These are phyloP conservation scores for Crassisporium funariophilum DNA, from an alignment of 768 basidiomycete species.

Conservation along the genomic window DNA sequence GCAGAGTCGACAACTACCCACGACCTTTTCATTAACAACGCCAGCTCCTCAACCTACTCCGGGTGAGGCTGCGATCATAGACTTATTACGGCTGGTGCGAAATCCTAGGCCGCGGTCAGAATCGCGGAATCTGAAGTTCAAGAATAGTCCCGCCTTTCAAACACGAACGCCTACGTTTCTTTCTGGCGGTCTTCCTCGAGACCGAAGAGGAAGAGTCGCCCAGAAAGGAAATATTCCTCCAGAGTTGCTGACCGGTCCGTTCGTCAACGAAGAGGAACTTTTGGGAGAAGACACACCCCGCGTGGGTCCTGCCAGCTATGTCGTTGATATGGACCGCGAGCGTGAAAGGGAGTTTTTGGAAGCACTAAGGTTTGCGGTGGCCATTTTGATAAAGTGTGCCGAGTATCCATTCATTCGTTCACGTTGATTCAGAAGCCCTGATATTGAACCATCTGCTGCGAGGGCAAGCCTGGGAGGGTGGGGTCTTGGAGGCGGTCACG, in stretches of 20 bases:
- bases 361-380: constrained; percentile 40
- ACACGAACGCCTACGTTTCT: constrained; percentile 67
- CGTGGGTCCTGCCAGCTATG: constrained; percentile 36
- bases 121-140: constrained; percentile 29
- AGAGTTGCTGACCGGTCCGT: constrained; percentile 25
- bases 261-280: constrained; percentile 40
- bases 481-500: constrained; percentile 67
- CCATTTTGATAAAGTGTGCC: neutral
- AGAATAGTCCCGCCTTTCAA: constrained; percentile 23
- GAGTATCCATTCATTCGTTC: neutral
- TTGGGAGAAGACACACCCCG: constrained; percentile 58
- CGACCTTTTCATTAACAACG: constrained; percentile 62
- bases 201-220: constrained; percentile 77
- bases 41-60: constrained; percentile 56
- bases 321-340: constrained; percentile 45
- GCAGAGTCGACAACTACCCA: constrained; percentile 59
- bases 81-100: constrained; percentile 65
- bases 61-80: constrained; percentile 68
- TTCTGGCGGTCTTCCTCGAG: constrained; percentile 72
- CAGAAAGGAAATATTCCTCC: constrained; percentile 42
- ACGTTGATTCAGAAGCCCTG: constrained; percentile 49
- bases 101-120: constrained; percentile 48
- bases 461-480: constrained; percentile 69
- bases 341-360: constrained; percentile 60
- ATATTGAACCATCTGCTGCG: constrained; percentile 38